Base-by-base conservation (phyloP, 768 basidiomycete species). In the Saitozyma podzolica region DNA sequence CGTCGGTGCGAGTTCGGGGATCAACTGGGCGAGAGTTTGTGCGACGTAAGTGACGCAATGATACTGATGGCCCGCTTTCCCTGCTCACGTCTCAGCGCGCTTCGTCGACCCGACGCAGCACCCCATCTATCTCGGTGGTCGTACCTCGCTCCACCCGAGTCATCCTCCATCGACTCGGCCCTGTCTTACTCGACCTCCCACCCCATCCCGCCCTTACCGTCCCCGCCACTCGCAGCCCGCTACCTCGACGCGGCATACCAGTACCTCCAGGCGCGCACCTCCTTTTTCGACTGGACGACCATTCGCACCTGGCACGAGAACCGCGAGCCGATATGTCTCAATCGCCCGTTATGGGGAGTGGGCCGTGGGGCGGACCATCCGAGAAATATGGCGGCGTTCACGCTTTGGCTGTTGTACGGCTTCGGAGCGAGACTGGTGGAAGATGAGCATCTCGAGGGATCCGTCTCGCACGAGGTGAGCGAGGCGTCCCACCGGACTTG, bases 11-110 rank as follows among this genome's bases (percentile, higher is more conserved):
- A 72, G 70, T 52, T 72, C 70, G 16, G 70, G 70, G 5, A 60
- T 72, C 57, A 72, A 69, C 50, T 72, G 70, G 70, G 70, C 70
- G 11, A 67, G 70, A 56, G 68, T 72, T 6, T 72, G 70, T 55
- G 65, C 70, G 6, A 69, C 70, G 70, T 72, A 45, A 65, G 70
- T 69, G 9, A 17, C 6, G 19, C 51, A 17, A 9, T 37, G 11
- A 2, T 3, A 43, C 16, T 49, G 11, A 13, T 55, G 19, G 43
- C 41, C 39, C 47, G 14, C 41, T 43, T 17, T 3, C 29, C 29
- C 29, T 2, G 47, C 47, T 48, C 17, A 52, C 20, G n/a, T 7
- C 40, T 41, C 41, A 72, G 70, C 42, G 70, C 70, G 14, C 62
- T 72, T 4, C 67, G 70, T 17, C 50, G 68, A 61, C 64, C 64